These are phyloP conservation scores for Calycina herbarum DNA, from an alignment of 2,329 filamentous ascomycete species.

Conservation along the genomic window DNA sequence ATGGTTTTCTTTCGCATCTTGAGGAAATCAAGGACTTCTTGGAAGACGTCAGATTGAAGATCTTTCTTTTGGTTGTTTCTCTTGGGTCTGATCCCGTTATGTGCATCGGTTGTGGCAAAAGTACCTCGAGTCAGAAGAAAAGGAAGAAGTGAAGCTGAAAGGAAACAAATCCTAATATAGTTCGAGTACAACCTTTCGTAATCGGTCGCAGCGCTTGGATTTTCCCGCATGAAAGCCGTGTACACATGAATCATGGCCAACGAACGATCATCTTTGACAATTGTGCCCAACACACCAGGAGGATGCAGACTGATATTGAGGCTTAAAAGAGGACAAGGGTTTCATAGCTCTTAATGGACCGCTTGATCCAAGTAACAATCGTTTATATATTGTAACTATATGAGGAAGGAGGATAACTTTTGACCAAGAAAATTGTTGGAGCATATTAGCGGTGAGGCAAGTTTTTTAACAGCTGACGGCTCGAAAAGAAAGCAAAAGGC, in stretches of 20 bases:
- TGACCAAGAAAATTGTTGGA: not conserved
- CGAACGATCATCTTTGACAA: not conserved
- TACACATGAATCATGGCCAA: conserved; percentile 2
- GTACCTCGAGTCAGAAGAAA: conserved; percentile 3
- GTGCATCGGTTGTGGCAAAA: conserved; percentile 2
- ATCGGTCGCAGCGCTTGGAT: not conserved
- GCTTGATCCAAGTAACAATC: not conserved
- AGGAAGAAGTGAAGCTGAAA: not conserved
- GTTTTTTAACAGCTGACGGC: conserved; percentile 4
- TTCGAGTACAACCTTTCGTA: not conserved
- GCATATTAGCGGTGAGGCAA: conserved; percentile 2
- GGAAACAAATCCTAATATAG: not conserved
- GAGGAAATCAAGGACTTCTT: not conserved
- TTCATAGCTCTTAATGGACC: not conserved
- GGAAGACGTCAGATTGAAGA: not conserved
- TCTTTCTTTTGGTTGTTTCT: not conserved
- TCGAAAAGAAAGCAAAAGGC: not conserved
- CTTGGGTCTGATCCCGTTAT: not conserved
- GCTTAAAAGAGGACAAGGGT: not conserved
- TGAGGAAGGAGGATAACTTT: not conserved
- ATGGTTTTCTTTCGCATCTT: not conserved
- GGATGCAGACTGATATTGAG: not conserved
- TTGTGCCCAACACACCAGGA: not conserved
- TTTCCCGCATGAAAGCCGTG: not conserved
- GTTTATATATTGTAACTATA: not conserved